Evolutionary conservation across 495 filamentous ascomycete genomes (phyloP).

Genomic region (Oidiodendron maius): DNA sequence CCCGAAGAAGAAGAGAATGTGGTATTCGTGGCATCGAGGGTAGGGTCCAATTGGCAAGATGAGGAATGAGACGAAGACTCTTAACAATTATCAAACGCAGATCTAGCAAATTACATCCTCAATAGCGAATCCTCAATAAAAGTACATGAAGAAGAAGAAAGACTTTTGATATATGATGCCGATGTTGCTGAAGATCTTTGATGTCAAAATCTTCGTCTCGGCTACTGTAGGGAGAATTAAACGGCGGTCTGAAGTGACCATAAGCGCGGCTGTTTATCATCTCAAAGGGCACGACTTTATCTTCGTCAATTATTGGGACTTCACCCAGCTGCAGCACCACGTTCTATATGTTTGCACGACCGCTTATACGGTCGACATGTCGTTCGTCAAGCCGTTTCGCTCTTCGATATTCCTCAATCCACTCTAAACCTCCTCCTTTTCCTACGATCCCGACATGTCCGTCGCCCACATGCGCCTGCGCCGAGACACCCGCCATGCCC

Average conservation of each 20-base stretch:
- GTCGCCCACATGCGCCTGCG: constrained; percentile 64
- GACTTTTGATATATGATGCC: too few relatives aligned
- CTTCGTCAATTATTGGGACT: too few relatives aligned
- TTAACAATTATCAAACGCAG: background rate
- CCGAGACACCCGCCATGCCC: constrained; percentile 57
- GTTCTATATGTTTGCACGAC: constrained; percentile 17
- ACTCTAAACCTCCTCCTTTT: constrained; percentile 8
- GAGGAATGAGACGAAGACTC: background rate
- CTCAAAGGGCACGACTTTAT: too few relatives aligned
- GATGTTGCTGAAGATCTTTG: too few relatives aligned
- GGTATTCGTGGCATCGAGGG: constrained; percentile 70
- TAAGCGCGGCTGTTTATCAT: too few relatives aligned
- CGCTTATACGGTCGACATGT: constrained; percentile 10
- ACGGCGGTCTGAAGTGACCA: too few relatives aligned
- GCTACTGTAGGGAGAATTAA: too few relatives aligned
- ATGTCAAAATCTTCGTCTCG: too few relatives aligned
- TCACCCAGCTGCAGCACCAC: too few relatives aligned
- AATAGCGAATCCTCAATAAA: background rate
- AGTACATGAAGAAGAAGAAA: background rate
- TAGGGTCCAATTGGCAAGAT: background rate
- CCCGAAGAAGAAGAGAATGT: constrained; percentile 50
- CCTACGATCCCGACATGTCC: constrained; percentile 46
- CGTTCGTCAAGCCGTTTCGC: background rate
- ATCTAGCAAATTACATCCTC: background rate
- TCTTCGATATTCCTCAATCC: background rate